Conservation (phyloP, 2,329 filamentous ascomycete species). For the Nothophoma quercina region DNA sequence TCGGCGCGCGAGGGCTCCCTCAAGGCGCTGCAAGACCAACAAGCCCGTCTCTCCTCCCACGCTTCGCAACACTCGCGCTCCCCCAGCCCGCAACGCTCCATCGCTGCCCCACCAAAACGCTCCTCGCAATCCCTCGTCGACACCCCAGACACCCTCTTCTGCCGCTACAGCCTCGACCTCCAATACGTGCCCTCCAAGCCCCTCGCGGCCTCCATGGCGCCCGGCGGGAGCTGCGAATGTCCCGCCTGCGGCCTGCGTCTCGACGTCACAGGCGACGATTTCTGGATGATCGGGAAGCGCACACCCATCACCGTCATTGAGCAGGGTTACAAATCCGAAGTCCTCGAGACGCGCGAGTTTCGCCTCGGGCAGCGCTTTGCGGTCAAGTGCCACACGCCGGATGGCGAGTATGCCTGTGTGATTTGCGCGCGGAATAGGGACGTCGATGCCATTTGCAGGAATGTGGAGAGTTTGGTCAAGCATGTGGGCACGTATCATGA, state of each 20-base stretch:
- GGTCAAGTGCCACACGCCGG: constrained; percentile 48
- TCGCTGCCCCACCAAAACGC: constrained; percentile 34
- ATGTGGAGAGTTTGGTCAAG: constrained; percentile 45
- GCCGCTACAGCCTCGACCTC: constrained; percentile 46
- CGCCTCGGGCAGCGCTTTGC: constrained; percentile 48
- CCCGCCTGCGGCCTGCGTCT: constrained; percentile 39
- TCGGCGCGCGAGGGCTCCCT: constrained; percentile 52
- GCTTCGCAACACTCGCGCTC: constrained; percentile 24
- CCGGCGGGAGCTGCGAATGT: constrained; percentile 41
- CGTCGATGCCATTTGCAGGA: constrained; percentile 46
- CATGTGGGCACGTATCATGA: constrained; percentile 48
- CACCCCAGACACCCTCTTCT: constrained; percentile 38
- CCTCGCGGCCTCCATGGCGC: constrained; percentile 41
- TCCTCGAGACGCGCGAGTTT: constrained; percentile 48
- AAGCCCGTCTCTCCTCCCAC: constrained; percentile 38
- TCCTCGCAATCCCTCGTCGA: constrained; percentile 32
- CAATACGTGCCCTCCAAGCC: constrained; percentile 41
- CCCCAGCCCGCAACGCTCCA: constrained; percentile 28
- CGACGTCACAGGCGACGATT: constrained; percentile 43
- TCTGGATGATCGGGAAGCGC: constrained; percentile 50
- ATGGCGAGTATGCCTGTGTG: constrained; percentile 48
- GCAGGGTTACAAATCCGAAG: constrained; percentile 39
- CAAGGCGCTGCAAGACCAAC: constrained; percentile 47
- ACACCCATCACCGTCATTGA: constrained; percentile 36
- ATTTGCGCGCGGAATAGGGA: constrained; percentile 45